Percentiles rank a stretch among this genome's conserved stretches.
These are phyloP conservation scores for Linnemannia schmuckeri DNA, from an alignment of 192 early-diverging fungal genomes.

Conservation along the genomic window DNA sequence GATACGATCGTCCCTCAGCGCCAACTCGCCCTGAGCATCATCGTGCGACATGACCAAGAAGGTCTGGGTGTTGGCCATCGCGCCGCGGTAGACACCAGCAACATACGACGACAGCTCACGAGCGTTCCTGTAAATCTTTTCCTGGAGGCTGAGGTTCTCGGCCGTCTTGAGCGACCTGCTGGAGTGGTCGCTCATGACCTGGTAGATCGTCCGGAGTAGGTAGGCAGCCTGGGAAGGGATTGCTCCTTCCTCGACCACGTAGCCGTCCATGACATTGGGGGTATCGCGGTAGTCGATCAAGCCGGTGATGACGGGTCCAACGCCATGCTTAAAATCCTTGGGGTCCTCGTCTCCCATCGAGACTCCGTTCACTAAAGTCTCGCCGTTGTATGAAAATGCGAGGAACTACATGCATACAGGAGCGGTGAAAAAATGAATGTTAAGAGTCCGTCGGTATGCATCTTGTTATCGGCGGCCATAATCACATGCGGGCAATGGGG, in stretches of 20 bases:
- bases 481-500: conserved; percentile 4
- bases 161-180: conserved; percentile 25
- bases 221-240: conserved; percentile 44
- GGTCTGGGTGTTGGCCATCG: conserved; percentile 59
- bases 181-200: conserved; percentile 31
- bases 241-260: conserved; percentile 61
- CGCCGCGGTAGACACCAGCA: conserved; percentile 51
- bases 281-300: conserved; percentile 58
- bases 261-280: conserved; percentile 59
- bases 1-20: conserved; percentile 48
- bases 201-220: conserved; percentile 29
- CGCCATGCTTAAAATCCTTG: conserved; percentile 37
- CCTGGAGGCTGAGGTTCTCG: conserved; percentile 22
- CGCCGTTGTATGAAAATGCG: conserved; percentile 51
- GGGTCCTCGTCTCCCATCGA: conserved; percentile 53
- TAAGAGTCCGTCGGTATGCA: not conserved
- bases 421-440: not conserved
- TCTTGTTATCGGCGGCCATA: not conserved
- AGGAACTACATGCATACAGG: conserved; percentile 28
- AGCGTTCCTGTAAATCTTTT: conserved; percentile 34
- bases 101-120: conserved; percentile 47
- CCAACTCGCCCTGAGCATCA: conserved; percentile 52
- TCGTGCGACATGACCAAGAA: conserved; percentile 68
- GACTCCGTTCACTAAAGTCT: conserved; percentile 44
- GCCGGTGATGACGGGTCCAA: conserved; percentile 61